Evolutionary conservation across 768 basidiomycete genomes (phyloP).

Genomic region (Podaxis sp.): DNA sequence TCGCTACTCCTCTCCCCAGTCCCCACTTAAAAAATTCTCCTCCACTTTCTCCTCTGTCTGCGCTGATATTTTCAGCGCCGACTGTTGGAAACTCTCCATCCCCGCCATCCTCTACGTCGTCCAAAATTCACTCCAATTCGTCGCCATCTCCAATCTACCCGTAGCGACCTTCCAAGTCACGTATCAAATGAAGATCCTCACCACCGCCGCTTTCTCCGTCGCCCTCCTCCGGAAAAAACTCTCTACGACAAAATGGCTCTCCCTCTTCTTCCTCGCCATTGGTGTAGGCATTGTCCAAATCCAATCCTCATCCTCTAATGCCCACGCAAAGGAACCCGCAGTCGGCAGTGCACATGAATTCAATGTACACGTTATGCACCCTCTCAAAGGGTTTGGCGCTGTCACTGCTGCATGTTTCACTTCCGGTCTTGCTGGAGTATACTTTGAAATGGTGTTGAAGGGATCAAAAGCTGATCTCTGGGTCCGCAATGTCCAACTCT

Average conservation of each 20-base stretch:
- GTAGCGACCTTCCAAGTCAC: slow-evolving; percentile 98
- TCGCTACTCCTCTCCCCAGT: slow-evolving; percentile 35
- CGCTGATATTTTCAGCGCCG: slow-evolving; percentile 78
- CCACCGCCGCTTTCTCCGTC: slow-evolving; percentile 92
- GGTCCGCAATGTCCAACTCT: slow-evolving; percentile 96
- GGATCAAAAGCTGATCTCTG: slow-evolving; percentile 87
- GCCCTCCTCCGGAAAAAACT: slow-evolving; percentile 76
- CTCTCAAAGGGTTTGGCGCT: slow-evolving; percentile 84
- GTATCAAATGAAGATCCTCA: slow-evolving; percentile 98
- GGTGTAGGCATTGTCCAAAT: slow-evolving; percentile 97
- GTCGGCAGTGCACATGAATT: slow-evolving; percentile 74
- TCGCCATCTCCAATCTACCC: slow-evolving; percentile 92
- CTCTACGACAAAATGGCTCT: slow-evolving; percentile 77
- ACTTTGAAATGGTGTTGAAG: slow-evolving; percentile 98
- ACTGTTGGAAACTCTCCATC: slow-evolving; percentile 98
- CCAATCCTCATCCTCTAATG: slow-evolving; percentile 52
- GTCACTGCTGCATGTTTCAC: slow-evolving; percentile 92
- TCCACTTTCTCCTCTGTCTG: slow-evolving; percentile 54
- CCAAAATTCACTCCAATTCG: slow-evolving; percentile 97
- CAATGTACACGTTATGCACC: slow-evolving; percentile 76
- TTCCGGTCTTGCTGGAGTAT: slow-evolving; percentile 94
- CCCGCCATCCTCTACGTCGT: slow-evolving; percentile 93
- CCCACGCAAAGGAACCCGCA: slow-evolving; percentile 26
- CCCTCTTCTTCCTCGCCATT: slow-evolving; percentile 83
- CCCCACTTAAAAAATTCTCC: slow-evolving; percentile 27